phyloP scores from a whole-genome alignment of 2,329 filamentous ascomycete genomes.

The Penicillium sp. region DNA sequence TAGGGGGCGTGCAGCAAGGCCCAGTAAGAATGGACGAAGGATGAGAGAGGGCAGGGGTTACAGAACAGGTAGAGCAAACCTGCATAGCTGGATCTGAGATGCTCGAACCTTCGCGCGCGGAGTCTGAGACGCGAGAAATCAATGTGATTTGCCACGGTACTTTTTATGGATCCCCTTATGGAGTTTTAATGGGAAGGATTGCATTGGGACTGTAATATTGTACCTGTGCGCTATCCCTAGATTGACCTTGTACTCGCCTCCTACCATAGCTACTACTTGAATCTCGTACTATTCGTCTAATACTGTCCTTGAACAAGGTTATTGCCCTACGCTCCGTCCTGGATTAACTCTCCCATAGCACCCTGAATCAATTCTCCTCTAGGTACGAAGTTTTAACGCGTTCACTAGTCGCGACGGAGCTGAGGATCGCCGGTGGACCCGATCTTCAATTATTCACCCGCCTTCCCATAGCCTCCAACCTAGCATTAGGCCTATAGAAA shows the following conservation, averaged over 20 bases:
- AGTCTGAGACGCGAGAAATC: constrained; percentile 9
- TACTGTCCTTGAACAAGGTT: no score
- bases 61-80: constrained; percentile 12
- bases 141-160: constrained; percentile 13
- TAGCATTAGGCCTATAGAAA: constrained; percentile 15
- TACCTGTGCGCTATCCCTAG: constrained; percentile 21
- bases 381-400: no score
- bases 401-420: not conserved
- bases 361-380: not conserved
- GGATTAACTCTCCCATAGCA: not conserved
- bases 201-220: constrained; percentile 9
- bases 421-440: constrained; percentile 5
- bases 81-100: constrained; percentile 31
- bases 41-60: constrained; percentile 11
- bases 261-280: not conserved
- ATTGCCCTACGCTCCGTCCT: not conserved
- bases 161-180: not conserved
- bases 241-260: constrained; percentile 12
- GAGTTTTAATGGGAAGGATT: constrained; percentile 11
- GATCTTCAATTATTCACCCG: constrained; percentile 4
- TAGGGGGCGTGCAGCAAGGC: constrained; percentile 22
- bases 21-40: constrained; percentile 15
- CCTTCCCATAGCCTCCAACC: not conserved
- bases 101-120: constrained; percentile 20
- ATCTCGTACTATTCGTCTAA: not conserved